Evolutionary conservation across 768 basidiomycete species (phyloP).

Genomic region (Tylopilus plumbeoviolaceoides): DNA sequence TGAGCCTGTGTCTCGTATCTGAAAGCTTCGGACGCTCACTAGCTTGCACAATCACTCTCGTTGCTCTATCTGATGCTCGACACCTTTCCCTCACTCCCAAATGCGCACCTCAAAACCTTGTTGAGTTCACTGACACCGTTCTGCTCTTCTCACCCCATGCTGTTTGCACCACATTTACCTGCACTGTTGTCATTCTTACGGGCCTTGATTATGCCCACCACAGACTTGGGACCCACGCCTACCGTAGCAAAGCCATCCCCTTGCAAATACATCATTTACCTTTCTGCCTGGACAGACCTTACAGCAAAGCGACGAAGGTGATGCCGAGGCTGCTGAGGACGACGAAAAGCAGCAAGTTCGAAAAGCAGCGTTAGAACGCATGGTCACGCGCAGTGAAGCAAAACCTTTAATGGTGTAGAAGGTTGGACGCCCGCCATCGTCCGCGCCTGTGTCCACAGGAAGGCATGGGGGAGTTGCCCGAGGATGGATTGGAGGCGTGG

Average conservation of each 20-base stretch:
- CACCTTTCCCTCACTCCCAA: slow-evolving; percentile 59
- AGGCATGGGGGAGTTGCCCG: slow-evolving; percentile 76
- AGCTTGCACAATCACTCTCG: slow-evolving; percentile 56
- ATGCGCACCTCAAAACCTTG: slow-evolving; percentile 56
- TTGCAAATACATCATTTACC: slow-evolving; percentile 33
- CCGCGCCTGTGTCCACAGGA: slow-evolving; percentile 75
- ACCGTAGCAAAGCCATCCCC: slow-evolving; percentile 44
- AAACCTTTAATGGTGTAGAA: slow-evolving; percentile 61
- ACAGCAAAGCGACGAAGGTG: slow-evolving; percentile 28
- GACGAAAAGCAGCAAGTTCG: slow-evolving; percentile 48
- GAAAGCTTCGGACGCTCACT: slow-evolving; percentile 52
- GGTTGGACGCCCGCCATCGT: slow-evolving; percentile 73
- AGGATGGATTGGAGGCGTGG: too few relatives aligned
- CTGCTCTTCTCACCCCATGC: slow-evolving; percentile 56
- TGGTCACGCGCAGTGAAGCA: slow-evolving; percentile 75
- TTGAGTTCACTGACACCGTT: slow-evolving; percentile 68
- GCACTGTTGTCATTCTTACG: slow-evolving; percentile 69
- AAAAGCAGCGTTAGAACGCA: slow-evolving; percentile 74
- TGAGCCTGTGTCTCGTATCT: slow-evolving; percentile 68
- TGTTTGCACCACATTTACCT: slow-evolving; percentile 73
- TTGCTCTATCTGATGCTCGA: slow-evolving; percentile 72
- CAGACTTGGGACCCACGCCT: slow-evolving; percentile 50
- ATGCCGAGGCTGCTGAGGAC: slow-evolving; percentile 9
- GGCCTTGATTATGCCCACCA: slow-evolving; percentile 62
- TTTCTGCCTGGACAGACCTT: slow-evolving; percentile 35